A percentile compares a stretch with the other conserved stretches of the same genome.
phyloP scores from a whole-genome alignment of 164 flowering plant species.

The Santalum album region DNA sequence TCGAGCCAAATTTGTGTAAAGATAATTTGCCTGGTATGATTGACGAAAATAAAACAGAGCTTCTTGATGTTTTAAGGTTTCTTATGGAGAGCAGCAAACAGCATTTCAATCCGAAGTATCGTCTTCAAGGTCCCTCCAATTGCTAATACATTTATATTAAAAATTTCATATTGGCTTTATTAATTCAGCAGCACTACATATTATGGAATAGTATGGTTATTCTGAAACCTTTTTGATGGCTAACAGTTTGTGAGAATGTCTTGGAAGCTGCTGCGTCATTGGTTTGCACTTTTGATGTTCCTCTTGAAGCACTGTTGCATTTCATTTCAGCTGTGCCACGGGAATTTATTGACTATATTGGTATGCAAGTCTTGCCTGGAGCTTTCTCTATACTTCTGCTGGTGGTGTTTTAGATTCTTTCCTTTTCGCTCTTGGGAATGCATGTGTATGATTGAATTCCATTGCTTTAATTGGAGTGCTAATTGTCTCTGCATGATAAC shows the following conservation, averaged over 20 bases:
- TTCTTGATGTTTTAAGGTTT: constrained; percentile 60
- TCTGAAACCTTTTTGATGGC: constrained; percentile 4
- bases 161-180: background rate
- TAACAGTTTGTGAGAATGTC: constrained; percentile 67
- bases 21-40: constrained; percentile 13
- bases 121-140: constrained; percentile 58
- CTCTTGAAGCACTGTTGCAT: constrained; percentile 56
- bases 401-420: too few relatives aligned
- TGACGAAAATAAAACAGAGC: constrained; percentile 17
- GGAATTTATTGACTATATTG: constrained; percentile 67
- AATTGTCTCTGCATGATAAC: too few relatives aligned
- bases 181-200: background rate
- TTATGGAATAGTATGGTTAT: background rate
- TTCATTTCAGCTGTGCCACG: constrained; percentile 71
- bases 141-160: constrained; percentile 12
- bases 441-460: too few relatives aligned
- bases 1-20: constrained; percentile 12
- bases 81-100: constrained; percentile 78
- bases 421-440: too few relatives aligned
- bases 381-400: background rate
- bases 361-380: constrained; percentile 34
- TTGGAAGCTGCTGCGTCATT: constrained; percentile 59
- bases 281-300: constrained; percentile 38
- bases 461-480: too few relatives aligned
- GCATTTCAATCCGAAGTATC: constrained; percentile 87